A percentile compares a stretch with the other conserved stretches of the same genome.
Conservation (phyloP, 148 eudicot genomes). For the Camellia lanceoleosa region DNA sequence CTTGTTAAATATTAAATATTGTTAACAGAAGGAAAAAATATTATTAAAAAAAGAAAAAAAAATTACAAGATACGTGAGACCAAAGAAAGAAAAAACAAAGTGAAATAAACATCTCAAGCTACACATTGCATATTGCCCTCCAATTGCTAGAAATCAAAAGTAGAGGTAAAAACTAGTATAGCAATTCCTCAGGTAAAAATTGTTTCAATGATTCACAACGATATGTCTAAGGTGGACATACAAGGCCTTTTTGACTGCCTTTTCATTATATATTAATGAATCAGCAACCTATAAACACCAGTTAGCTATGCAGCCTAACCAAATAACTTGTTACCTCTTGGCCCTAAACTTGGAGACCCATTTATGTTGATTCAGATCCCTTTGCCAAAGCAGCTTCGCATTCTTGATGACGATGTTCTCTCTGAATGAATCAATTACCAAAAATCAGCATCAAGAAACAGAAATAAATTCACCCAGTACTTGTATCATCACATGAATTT, state of each 20-base stretch:
- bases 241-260: background rate
- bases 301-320: background rate
- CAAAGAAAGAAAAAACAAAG: no score
- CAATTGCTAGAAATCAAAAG: no score
- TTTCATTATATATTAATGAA: background rate
- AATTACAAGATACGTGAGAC: no score
- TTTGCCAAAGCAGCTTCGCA: slow-evolving; percentile 41
- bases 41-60: no score
- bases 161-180: background rate
- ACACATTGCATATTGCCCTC: background rate
- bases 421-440: slow-evolving; percentile 31
- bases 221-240: background rate
- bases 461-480: background rate
- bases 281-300: background rate
- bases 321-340: background rate
- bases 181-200: background rate
- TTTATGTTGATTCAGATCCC: slow-evolving; percentile 22
- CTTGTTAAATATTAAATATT: background rate
- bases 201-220: background rate
- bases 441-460: slow-evolving; percentile 1
- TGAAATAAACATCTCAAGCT: no score
- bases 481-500: background rate
- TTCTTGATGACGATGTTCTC: slow-evolving; percentile 41
- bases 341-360: background rate
- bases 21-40: background rate